Percentiles rank a stretch among this genome's conserved stretches.
Conservation (phyloP, 2,329 filamentous ascomycete genomes). For the Sodiomyces alkalinus region DNA sequence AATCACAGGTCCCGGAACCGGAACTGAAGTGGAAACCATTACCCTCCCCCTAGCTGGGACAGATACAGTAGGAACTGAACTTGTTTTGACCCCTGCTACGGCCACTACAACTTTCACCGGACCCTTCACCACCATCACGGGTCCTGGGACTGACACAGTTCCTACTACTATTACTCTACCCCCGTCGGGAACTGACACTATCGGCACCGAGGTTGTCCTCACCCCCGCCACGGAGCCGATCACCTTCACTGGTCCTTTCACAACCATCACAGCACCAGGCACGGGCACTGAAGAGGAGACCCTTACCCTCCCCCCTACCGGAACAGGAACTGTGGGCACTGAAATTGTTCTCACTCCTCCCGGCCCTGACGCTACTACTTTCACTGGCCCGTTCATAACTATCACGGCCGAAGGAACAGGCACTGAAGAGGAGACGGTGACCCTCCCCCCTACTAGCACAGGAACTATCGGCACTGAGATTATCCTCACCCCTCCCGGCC, state of each 20-base stretch:
- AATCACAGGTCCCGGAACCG: conserved; percentile 1
- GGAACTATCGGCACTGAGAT: background rate
- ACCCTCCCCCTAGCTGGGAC: background rate
- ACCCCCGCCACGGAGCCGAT: background rate
- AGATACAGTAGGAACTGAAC: background rate
- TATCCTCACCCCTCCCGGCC: background rate
- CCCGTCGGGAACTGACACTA: no score
- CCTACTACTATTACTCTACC: no score
- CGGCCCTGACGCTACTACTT: background rate
- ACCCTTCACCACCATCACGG: no score
- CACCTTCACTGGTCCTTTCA: background rate
- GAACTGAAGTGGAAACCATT: background rate
- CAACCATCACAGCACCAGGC: background rate
- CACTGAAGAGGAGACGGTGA: background rate
- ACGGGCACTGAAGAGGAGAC: background rate
- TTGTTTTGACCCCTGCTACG: background rate
- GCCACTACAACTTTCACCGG: no score
- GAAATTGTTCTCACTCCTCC: background rate
- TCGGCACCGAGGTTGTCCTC: background rate
- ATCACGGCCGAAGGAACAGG: background rate
- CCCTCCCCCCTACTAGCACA: background rate
- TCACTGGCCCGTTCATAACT: conserved; percentile 1
- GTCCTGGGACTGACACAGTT: no score
- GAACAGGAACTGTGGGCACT: background rate
- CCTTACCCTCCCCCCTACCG: background rate